Percentiles rank a stretch among this genome's conserved stretches.
phyloP scores from a whole-genome alignment of 1,284 basidiomycete species.

The Caloboletus inedulis region DNA sequence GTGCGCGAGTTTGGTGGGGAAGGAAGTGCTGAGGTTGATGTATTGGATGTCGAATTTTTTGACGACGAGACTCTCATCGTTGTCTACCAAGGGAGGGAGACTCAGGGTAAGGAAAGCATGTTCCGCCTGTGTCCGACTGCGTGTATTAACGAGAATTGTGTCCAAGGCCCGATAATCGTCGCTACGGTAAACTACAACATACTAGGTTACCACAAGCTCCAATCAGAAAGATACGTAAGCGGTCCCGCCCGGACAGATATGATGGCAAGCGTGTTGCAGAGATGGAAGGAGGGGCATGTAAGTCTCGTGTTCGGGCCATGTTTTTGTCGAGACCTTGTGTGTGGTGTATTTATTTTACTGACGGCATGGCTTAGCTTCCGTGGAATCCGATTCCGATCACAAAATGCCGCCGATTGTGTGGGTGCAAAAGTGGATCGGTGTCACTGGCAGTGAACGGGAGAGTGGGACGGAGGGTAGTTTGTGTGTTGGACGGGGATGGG shows the following conservation, averaged over 20 bases:
- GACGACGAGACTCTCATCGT: conserved; percentile 67
- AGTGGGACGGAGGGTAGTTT: conserved; percentile 67
- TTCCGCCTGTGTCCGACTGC: conserved; percentile 22
- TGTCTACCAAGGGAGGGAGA: conserved; percentile 45
- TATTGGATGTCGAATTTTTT: conserved; percentile 71
- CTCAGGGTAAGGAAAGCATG: conserved; percentile 43
- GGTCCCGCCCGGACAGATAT: conserved; percentile 57
- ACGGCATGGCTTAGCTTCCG: conserved; percentile 43
- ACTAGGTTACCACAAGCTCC: conserved; percentile 54
- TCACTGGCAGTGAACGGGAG: conserved; percentile 71
- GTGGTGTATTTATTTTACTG: conserved; percentile 35
- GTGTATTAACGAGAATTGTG: conserved; percentile 28
- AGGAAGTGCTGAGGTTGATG: conserved; percentile 39
- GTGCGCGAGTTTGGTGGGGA: conserved; percentile 38
- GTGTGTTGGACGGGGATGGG: conserved; percentile 63
- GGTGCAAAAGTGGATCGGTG: conserved; percentile 47
- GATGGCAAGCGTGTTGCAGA: conserved; percentile 52
- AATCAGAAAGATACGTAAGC: conserved; percentile 48
- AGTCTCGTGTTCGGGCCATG: conserved; percentile 35
- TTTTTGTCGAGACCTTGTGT: conserved; percentile 31
- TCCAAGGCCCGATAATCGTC: conserved; percentile 49
- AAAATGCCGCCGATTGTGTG: conserved; percentile 53
- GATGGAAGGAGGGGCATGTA: conserved; percentile 54
- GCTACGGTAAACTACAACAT: conserved; percentile 57
- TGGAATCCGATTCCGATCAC: conserved; percentile 51